Evolutionary conservation across 169 alveolate species (phyloP).

Genomic region (Plasmodium gonderi): DNA sequence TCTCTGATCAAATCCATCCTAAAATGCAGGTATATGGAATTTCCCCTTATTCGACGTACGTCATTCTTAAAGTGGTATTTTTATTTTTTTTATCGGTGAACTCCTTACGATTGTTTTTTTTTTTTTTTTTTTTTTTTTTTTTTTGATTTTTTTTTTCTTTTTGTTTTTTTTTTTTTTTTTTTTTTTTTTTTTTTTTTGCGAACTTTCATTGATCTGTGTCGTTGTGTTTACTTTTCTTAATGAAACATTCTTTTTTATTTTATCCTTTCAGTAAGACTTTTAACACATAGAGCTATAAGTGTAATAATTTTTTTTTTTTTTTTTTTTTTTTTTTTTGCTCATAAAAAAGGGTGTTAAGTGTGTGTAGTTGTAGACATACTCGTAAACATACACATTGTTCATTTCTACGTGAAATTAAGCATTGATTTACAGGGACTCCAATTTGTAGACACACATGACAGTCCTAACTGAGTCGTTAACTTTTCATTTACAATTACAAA

Average conservation of each 20-base stretch:
- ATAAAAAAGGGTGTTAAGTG: not conserved
- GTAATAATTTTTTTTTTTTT: not conserved
- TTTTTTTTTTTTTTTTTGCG: not conserved
- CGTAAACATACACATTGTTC: not conserved
- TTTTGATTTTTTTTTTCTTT: too few species aligned
- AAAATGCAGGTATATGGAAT: not conserved
- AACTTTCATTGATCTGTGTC: not conserved
- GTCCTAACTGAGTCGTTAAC: not conserved
- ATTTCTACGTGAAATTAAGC: not conserved
- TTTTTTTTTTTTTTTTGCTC: not conserved
- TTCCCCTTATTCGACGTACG: not conserved
- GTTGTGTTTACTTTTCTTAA: not conserved
- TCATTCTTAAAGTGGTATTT: not conserved
- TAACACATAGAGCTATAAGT: not conserved
- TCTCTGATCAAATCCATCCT: conserved; percentile 20
- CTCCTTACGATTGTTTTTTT: too few species aligned
- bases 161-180: too few species aligned
- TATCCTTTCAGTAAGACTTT: not conserved
- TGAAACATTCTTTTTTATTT: not conserved
- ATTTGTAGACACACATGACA: not conserved
- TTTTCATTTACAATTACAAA: not conserved
- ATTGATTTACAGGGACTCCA: not conserved
- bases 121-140: too few species aligned
- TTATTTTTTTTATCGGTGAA: not conserved
- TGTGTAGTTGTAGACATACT: not conserved